Conservation (phyloP, 768 basidiomycete genomes). For the Termitomyces eurrhizus region DNA sequence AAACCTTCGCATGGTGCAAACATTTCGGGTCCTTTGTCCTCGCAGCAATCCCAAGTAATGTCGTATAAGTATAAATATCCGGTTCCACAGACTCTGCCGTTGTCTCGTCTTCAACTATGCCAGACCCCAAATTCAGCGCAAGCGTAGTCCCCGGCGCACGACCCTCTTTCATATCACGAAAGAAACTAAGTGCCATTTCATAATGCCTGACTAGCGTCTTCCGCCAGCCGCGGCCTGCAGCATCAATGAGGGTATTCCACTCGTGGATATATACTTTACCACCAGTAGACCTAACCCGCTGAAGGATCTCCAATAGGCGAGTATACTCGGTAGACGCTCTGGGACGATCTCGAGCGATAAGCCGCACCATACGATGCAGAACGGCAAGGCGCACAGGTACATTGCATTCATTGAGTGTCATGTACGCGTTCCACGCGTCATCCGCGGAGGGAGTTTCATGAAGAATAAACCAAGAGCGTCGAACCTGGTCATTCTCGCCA, state of each 20-base stretch:
- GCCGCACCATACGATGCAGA: constrained; percentile 59
- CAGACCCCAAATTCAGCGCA: constrained; percentile 14
- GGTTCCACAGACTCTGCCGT: constrained; percentile 34
- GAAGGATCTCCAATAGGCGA: constrained; percentile 65
- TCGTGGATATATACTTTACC: constrained; percentile 57
- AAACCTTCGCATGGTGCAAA: constrained; percentile 47
- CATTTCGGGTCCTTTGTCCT: constrained; percentile 39
- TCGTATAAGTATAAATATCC: constrained; percentile 68
- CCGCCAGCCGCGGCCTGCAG: constrained; percentile 63
- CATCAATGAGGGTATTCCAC: constrained; percentile 74
- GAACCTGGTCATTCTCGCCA: constrained; percentile 11
- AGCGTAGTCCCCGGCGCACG: constrained; percentile 37
- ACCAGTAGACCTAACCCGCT: constrained; percentile 50
- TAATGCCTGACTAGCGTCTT: constrained; percentile 56
- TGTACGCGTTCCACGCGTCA: constrained; percentile 41
- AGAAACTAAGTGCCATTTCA: constrained; percentile 54
- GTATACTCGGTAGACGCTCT: constrained; percentile 59
- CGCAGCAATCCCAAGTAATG: constrained; percentile 60
- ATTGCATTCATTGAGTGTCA: constrained; percentile 26
- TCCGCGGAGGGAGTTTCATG: constrained; percentile 16
- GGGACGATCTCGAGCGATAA: constrained; percentile 50
- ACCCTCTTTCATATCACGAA: constrained; percentile 52
- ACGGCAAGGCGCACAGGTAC: constrained; percentile 39
- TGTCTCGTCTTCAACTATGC: constrained; percentile 10
- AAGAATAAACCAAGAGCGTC: constrained; percentile 17